Evolutionary conservation across 108 stramenopile genomes (phyloP).

Genomic region (Conticribra weissflogii): DNA sequence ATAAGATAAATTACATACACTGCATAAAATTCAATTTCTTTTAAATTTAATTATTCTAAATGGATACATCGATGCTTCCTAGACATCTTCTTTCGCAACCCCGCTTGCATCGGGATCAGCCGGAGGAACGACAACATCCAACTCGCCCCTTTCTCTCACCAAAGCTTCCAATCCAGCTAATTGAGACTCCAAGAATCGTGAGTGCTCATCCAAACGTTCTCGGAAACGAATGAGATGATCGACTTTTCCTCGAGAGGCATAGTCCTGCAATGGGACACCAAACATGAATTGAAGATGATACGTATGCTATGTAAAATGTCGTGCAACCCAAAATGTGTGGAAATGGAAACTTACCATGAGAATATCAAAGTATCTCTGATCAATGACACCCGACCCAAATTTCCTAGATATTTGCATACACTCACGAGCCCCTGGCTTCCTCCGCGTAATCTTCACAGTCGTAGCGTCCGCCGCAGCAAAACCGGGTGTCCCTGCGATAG

Average conservation of each 20-base stretch:
- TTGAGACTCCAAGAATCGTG: constrained; percentile 77
- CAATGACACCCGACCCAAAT: constrained; percentile 67
- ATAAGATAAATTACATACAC: no score
- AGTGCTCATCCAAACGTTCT: constrained; percentile 86
- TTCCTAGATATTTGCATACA: constrained; percentile 86
- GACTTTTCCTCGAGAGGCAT: constrained; percentile 84
- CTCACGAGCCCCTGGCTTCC: constrained; percentile 90
- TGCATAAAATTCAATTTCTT: no score
- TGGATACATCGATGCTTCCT: no score
- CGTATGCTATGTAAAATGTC: not conserved
- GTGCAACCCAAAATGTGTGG: not conserved
- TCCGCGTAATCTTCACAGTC: constrained; percentile 53
- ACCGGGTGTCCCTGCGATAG: not conserved
- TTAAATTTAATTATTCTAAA: no score
- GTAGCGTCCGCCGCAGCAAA: not conserved
- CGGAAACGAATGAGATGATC: constrained; percentile 90
- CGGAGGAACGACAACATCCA: constrained; percentile 5
- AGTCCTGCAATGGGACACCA: constrained; percentile 49
- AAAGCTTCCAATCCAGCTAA: constrained; percentile 80
- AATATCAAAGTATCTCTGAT: constrained; percentile 74
- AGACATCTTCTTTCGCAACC: not conserved
- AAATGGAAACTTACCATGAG: constrained; percentile 46
- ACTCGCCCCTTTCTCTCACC: constrained; percentile 65
- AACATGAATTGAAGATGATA: not conserved
- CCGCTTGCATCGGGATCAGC: not conserved